These are phyloP conservation scores for Tephrocybe sp. DNA, from an alignment of 768 basidiomycete genomes.

Conservation along the genomic window DNA sequence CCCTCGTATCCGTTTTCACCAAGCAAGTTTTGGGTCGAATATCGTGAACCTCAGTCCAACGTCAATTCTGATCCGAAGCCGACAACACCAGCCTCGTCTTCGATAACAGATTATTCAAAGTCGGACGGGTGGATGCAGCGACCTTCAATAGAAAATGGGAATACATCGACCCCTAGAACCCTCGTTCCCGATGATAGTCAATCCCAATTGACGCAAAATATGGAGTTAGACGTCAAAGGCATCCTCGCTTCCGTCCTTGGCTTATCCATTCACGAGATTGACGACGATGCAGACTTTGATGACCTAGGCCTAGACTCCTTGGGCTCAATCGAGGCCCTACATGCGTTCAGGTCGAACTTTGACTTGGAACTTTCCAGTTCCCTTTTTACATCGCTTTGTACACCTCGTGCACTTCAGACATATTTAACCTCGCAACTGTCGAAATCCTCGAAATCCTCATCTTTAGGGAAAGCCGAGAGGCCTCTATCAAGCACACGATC, in stretches of 20 bases:
- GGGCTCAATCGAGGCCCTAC: constrained; percentile 57
- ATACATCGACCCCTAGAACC: constrained; percentile 34
- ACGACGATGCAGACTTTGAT: constrained; percentile 45
- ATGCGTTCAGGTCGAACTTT: constrained; percentile 40
- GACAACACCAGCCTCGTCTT: neutral
- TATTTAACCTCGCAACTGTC: constrained; percentile 19
- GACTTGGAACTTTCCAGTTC: constrained; percentile 39
- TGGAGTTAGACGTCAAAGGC: constrained; percentile 27
- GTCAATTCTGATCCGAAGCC: neutral
- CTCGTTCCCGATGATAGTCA: constrained; percentile 34
- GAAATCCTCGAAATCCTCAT: neutral
- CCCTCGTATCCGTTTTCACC: constrained; percentile 64
- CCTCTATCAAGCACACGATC: neutral
- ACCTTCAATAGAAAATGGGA: constrained; percentile 33
- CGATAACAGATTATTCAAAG: constrained; percentile 29
- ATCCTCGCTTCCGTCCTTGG: constrained; percentile 48
- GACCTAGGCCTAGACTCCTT: constrained; percentile 63
- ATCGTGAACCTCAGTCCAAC: constrained; percentile 24
- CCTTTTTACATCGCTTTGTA: constrained; percentile 39
- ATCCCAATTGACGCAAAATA: constrained; percentile 19
- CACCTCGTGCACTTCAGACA: constrained; percentile 34
- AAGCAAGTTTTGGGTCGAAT: constrained; percentile 56
- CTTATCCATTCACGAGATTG: constrained; percentile 32
- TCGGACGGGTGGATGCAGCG: constrained; percentile 39
- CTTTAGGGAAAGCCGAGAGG: neutral